Percentiles rank a stretch among this genome's conserved stretches.
These are phyloP conservation scores for Juglanconis juglandina DNA, from an alignment of 2,329 filamentous ascomycete genomes.

Conservation along the genomic window DNA sequence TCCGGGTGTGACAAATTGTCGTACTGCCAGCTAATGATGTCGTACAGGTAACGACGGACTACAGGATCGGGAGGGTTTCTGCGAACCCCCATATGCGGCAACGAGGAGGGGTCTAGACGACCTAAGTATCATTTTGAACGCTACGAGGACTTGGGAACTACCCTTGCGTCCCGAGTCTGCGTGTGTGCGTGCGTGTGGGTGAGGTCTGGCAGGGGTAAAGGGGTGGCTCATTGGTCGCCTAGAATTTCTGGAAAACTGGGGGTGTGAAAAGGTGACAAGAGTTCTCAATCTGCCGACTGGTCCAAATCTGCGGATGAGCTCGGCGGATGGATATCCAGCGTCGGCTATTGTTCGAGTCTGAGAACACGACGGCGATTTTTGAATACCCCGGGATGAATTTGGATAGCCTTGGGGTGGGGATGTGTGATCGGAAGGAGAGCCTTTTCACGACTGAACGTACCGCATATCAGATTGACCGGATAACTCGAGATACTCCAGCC, in stretches of 20 bases:
- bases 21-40: constrained; percentile 45
- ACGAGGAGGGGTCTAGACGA: constrained; percentile 14
- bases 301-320: background rate
- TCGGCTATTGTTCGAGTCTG: background rate
- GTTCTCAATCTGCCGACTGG: background rate
- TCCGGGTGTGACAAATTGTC: constrained; percentile 28
- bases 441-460: constrained; percentile 35
- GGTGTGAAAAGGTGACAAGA: background rate
- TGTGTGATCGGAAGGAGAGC: background rate
- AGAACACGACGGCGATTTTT: background rate
- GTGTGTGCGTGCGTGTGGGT: background rate
- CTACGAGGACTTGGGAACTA: constrained; percentile 16
- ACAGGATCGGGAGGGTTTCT: constrained; percentile 36
- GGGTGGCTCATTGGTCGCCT: constrained; percentile 9
- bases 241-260: background rate
- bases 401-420: background rate
- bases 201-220: background rate
- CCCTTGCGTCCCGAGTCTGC: constrained; percentile 13
- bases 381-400: background rate
- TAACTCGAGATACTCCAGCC: constrained; percentile 54
- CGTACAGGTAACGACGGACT: constrained; percentile 37
- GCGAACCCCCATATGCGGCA: constrained; percentile 28
- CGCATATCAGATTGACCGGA: constrained; percentile 52
- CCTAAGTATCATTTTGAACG: constrained; percentile 15
- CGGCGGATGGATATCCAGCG: background rate